These are phyloP conservation scores for Paraleonurus japonicus DNA, from an alignment of 257 asterid species.

Conservation along the genomic window DNA sequence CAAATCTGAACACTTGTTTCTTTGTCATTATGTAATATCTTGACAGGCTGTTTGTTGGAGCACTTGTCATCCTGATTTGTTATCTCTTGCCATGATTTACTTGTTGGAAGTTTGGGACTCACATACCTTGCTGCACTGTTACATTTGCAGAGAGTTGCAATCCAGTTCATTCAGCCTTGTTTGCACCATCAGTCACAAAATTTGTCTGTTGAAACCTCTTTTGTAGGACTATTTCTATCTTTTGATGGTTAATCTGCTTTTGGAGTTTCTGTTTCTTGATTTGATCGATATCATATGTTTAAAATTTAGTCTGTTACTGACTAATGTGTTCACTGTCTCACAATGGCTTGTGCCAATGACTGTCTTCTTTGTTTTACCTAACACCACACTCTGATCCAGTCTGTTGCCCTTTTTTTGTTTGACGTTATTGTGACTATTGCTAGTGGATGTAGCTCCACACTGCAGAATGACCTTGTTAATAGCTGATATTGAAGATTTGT, in stretches of 20 bases:
- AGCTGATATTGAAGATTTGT: not conserved
- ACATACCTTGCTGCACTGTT: constrained; percentile 95
- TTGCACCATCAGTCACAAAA: constrained; percentile 33
- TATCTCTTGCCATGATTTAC: constrained; percentile 81
- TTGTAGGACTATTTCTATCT: constrained; percentile 50
- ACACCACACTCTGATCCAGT: constrained; percentile 29
- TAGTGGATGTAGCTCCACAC: constrained; percentile 36
- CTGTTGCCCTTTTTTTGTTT: constrained; percentile 16
- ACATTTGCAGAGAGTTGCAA: constrained; percentile 82
- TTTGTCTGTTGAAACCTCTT: constrained; percentile 43
- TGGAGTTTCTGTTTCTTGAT: constrained; percentile 33
- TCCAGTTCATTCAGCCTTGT: constrained; percentile 37
- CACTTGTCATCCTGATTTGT: constrained; percentile 80
- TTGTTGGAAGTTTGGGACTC: constrained; percentile 99
- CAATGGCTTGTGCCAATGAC: constrained; percentile 25
- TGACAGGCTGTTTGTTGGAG: constrained; percentile 95
- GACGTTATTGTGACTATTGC: constrained; percentile 24
- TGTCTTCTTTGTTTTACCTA: constrained; percentile 26
- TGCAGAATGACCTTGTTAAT: not conserved
- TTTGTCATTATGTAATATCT: constrained; percentile 48
- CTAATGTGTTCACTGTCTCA: constrained; percentile 35
- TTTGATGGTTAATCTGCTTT: constrained; percentile 44
- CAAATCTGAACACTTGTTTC: constrained; percentile 42
- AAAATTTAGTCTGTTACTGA: constrained; percentile 40
- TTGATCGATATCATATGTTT: constrained; percentile 30